A percentile compares a stretch with the other conserved stretches of the same genome.
These are phyloP conservation scores for Colletotrichum lupini DNA, from an alignment of 2,329 filamentous ascomycete species.

Conservation along the genomic window DNA sequence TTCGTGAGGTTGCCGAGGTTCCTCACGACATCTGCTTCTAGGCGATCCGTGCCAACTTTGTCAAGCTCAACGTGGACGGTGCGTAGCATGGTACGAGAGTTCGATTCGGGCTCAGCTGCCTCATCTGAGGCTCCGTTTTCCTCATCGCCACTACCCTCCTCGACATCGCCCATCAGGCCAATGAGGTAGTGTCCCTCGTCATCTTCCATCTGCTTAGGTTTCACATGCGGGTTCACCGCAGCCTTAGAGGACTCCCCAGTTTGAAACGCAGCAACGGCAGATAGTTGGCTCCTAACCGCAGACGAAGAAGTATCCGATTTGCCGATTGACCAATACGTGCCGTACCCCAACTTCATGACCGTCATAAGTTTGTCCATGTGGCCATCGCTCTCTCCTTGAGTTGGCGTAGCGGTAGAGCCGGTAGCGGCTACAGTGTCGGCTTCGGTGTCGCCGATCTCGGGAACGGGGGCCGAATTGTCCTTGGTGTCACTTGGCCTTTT, in stretches of 20 bases:
- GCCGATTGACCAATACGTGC: conserved; percentile 69
- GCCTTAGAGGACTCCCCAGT: conserved; percentile 4
- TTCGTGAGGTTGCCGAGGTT: conserved; percentile 49
- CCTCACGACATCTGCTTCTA: conserved; percentile 57
- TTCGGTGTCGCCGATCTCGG: neutral
- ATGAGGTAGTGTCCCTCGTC: conserved; percentile 69
- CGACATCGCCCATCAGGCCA: conserved; percentile 74
- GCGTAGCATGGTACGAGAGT: conserved; percentile 70
- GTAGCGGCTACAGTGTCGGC: neutral
- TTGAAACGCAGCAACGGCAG: conserved; percentile 9
- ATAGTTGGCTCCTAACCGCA: neutral
- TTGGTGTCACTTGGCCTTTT: conserved; percentile 1
- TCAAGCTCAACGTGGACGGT: conserved; percentile 76
- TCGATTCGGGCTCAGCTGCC: conserved; percentile 46
- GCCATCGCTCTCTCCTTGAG: conserved; percentile 46
- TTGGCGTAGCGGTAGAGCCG: neutral
- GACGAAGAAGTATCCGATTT: conserved; percentile 27
- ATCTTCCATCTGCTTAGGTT: conserved; percentile 24
- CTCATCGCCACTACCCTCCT: conserved; percentile 52
- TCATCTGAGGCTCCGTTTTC: conserved; percentile 46
- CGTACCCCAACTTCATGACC: conserved; percentile 75
- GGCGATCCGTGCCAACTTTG: conserved; percentile 48
- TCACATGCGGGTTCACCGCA: conserved; percentile 5
- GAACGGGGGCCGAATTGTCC: neutral
- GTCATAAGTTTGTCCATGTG: conserved; percentile 68